phyloP scores from a whole-genome alignment of 805 yeast genomes.

The Grigorovia humatica region DNA sequence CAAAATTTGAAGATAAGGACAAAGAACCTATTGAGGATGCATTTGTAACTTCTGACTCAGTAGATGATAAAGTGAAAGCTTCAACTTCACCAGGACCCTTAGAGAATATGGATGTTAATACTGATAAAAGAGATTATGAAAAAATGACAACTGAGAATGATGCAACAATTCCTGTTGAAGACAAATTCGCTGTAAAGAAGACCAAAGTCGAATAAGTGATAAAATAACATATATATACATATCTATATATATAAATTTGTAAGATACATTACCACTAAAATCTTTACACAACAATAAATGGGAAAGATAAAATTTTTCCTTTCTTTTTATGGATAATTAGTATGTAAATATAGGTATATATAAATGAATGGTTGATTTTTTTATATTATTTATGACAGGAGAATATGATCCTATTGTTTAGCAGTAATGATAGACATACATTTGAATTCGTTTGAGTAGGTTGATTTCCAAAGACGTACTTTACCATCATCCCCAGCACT shows the following conservation, averaged over 20 bases:
- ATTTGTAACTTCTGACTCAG: background rate
- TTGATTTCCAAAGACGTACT: constrained; percentile 84
- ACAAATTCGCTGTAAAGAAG: background rate
- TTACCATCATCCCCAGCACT: constrained; percentile 95
- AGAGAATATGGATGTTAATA: no score
- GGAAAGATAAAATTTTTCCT: no score
- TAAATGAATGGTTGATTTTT: no score
- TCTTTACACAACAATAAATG: no score
- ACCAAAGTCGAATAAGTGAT: background rate
- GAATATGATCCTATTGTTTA: constrained; percentile 24
- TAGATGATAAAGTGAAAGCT: no score
- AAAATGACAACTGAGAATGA: background rate
- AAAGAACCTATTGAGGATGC: background rate
- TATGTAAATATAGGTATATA: no score
- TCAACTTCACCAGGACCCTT: no score
- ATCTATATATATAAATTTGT: background rate
- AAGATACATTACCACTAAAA: background rate
- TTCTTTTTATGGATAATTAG: no score
- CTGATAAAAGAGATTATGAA: background rate
- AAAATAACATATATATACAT: no score
- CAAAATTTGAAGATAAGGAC: background rate
- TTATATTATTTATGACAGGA: no score
- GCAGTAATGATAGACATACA: constrained; percentile 77
- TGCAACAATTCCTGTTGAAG: background rate
- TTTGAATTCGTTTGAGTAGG: constrained; percentile 75